These are phyloP conservation scores for Citrus reticulata DNA, from an alignment of 345 rosid genomes.

Conservation along the genomic window DNA sequence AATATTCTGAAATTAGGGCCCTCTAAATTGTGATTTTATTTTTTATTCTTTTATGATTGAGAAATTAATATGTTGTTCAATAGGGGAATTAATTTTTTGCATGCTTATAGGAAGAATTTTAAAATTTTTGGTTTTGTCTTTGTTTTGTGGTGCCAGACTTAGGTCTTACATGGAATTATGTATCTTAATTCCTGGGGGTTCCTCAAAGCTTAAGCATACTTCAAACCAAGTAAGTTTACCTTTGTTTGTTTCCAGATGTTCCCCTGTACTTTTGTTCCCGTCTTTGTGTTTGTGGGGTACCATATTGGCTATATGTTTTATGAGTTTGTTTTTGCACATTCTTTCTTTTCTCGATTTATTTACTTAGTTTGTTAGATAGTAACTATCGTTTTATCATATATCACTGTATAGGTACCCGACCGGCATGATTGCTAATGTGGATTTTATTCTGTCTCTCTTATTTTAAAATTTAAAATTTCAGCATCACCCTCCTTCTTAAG, in stretches of 20 bases:
- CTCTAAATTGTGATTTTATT: not conserved
- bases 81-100: not conserved
- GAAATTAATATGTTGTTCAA: not conserved
- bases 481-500: no score
- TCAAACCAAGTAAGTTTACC: slow-evolving; percentile 31
- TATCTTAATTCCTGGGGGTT: slow-evolving; percentile 73
- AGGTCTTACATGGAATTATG: slow-evolving; percentile 90
- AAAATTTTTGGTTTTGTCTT: not conserved
- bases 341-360: not conserved
- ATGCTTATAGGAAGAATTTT: not conserved
- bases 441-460: not conserved
- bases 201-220: slow-evolving; percentile 47
- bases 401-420: not conserved
- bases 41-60: not conserved
- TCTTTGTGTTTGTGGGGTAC: not conserved
- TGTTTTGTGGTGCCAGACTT: slow-evolving; percentile 48
- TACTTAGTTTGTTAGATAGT: not conserved
- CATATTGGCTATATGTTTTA: not conserved
- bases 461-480: not conserved
- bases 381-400: not conserved
- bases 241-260: slow-evolving; percentile 7
- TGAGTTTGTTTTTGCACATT: not conserved
- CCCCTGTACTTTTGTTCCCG: not conserved
- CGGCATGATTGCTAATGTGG: not conserved
- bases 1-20: not conserved